Conservation (phyloP, 2,329 filamentous ascomycete species). For the Sphaerulina vaccinii region DNA sequence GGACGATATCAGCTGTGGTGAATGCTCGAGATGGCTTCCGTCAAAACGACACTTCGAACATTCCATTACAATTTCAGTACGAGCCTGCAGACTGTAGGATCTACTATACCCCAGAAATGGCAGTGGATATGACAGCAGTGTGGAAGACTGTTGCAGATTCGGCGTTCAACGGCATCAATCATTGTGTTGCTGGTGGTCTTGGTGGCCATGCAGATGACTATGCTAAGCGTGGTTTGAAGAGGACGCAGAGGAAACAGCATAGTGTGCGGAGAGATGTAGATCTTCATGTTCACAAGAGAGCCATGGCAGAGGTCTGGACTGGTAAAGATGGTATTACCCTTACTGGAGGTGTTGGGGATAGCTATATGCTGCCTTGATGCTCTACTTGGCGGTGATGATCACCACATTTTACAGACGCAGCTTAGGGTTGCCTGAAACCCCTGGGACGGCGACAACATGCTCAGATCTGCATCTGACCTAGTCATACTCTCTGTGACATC, state of each 20-base stretch:
- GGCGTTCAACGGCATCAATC: conserved; percentile 32
- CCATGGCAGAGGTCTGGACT: conserved; percentile 28
- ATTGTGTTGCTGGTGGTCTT: conserved; percentile 36
- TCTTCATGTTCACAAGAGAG: conserved; percentile 20
- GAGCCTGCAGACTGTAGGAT: conserved; percentile 53
- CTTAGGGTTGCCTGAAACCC: too few species aligned
- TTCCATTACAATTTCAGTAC: conserved; percentile 51
- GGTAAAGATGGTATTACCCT: conserved; percentile 20
- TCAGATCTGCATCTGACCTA: too few species aligned
- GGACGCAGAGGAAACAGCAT: conserved; percentile 18
- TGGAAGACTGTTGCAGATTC: conserved; percentile 46
- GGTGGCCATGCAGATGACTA: neutral
- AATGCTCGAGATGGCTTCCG: conserved; percentile 37
- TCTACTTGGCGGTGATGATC: too few species aligned
- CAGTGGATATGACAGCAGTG: conserved; percentile 47
- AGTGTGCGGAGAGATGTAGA: conserved; percentile 26
- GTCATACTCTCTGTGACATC: too few species aligned
- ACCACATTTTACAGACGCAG: too few species aligned
- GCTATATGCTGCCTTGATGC: conserved; percentile 5
- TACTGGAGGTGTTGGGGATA: conserved; percentile 24
- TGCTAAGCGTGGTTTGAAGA: conserved; percentile 8
- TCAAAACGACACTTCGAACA: conserved; percentile 38
- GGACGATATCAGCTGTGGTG: conserved; percentile 27
- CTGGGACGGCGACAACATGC: too few species aligned
- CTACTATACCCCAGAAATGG: conserved; percentile 53